These are phyloP conservation scores for Stereocaulon alpinum DNA, from an alignment of 495 filamentous ascomycete species.

Conservation along the genomic window DNA sequence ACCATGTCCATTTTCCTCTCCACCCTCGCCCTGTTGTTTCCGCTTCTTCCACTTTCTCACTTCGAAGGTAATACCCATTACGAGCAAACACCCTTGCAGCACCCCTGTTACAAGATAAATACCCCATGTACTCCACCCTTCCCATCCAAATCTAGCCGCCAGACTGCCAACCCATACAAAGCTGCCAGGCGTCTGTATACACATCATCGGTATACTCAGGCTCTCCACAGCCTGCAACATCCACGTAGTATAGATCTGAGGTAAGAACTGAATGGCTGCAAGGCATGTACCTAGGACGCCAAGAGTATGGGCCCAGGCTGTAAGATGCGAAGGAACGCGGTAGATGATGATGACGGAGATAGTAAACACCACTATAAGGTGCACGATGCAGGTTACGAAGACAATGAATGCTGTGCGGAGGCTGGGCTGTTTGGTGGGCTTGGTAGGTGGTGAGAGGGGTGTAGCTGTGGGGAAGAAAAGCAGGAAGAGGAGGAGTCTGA, in stretches of 20 bases:
- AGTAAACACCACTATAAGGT: slow-evolving; percentile 58
- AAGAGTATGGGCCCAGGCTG: slow-evolving; percentile 71
- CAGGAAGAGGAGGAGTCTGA: slow-evolving; percentile 73
- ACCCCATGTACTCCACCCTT: slow-evolving; percentile 93
- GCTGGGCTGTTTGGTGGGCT: slow-evolving; percentile 37
- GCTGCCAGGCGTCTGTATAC: slow-evolving; percentile 88
- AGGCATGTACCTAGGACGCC: slow-evolving; percentile 70
- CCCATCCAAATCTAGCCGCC: slow-evolving; percentile 63
- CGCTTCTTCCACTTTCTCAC: slow-evolving; percentile 15
- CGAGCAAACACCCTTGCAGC: slow-evolving; percentile 74
- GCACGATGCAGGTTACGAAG: slow-evolving; percentile 55
- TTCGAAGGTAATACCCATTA: slow-evolving; percentile 74
- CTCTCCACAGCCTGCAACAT: slow-evolving; percentile 72
- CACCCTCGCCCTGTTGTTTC: not conserved
- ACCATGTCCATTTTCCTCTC: slow-evolving; percentile 7
- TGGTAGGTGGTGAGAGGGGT: slow-evolving; percentile 32
- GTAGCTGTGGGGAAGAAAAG: slow-evolving; percentile 68
- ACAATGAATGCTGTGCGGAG: slow-evolving; percentile 69
- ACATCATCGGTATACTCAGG: slow-evolving; percentile 95
- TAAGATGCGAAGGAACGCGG: slow-evolving; percentile 45
- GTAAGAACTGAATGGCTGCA: slow-evolving; percentile 81
- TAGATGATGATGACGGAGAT: slow-evolving; percentile 52
- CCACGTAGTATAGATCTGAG: slow-evolving; percentile 89
- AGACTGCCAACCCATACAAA: slow-evolving; percentile 83
- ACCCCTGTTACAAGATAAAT: slow-evolving; percentile 75